phyloP scores from a whole-genome alignment of 768 basidiomycete species.

The Vishniacozyma victoriae region DNA sequence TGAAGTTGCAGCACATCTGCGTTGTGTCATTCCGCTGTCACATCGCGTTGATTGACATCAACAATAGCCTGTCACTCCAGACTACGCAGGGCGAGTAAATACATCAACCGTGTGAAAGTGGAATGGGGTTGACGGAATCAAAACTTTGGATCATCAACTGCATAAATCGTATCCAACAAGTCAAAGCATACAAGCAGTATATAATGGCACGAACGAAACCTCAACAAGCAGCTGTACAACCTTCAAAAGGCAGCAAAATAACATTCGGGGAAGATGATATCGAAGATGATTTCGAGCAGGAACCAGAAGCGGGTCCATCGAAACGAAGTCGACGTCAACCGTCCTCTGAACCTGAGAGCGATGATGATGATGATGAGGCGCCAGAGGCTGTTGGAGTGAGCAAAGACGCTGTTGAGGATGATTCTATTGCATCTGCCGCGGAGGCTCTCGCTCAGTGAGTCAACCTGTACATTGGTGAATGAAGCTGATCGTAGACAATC shows the following conservation, averaged over 20 bases:
- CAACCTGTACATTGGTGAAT: no score
- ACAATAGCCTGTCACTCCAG: no score
- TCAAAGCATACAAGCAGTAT: not conserved
- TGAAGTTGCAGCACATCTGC: no score
- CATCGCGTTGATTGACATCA: no score
- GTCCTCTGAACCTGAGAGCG: constrained; percentile 1
- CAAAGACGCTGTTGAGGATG: constrained; percentile 1
- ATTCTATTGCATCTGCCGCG: not conserved
- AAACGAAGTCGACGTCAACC: not conserved
- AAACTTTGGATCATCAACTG: no score
- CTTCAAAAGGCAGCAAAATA: constrained; percentile 12
- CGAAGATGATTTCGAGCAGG: not conserved
- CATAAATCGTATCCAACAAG: not conserved
- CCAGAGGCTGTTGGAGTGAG: constrained; percentile 21
- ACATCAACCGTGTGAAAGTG: no score
- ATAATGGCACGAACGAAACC: constrained; percentile 13
- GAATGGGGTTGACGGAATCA: no score
- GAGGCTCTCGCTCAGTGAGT: not conserved
- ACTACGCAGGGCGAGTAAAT: no score
- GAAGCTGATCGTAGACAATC: no score
- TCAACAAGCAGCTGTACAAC: constrained; percentile 4
- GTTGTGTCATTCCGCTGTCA: no score
- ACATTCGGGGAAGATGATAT: constrained; percentile 13
- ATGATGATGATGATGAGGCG: constrained; percentile 19
- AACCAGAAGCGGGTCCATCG: not conserved